These are phyloP conservation scores for Themeda triandra DNA, from an alignment of 176 grass and related monocot species.

Conservation along the genomic window DNA sequence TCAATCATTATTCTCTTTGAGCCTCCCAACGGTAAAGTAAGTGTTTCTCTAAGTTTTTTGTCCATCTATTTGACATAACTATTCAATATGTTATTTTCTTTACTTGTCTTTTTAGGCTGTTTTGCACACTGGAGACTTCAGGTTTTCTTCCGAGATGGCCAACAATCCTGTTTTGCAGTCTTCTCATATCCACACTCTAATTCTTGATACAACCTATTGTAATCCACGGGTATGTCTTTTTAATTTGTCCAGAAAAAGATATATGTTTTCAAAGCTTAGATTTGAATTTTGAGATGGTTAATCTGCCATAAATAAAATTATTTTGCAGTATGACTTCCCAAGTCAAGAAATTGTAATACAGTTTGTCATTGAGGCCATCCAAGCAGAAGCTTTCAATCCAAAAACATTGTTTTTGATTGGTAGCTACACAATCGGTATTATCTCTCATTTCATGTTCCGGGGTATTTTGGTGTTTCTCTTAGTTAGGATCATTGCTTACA, in stretches of 20 bases:
- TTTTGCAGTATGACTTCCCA: constrained; percentile 93
- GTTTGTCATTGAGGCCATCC: constrained; percentile 94
- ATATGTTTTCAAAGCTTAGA: constrained; percentile 5
- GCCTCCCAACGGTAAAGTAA: constrained; percentile 85
- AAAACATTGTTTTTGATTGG: constrained; percentile 95
- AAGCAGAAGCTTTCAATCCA: constrained; percentile 95
- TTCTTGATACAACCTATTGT: constrained; percentile 94
- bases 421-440: constrained; percentile 28
- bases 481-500: background rate
- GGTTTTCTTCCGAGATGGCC: constrained; percentile 77
- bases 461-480: constrained; percentile 7
- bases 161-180: constrained; percentile 61
- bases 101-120: constrained; percentile 58
- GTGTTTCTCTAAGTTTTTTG: constrained; percentile 17
- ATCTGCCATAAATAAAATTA: background rate
- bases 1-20: constrained; percentile 95
- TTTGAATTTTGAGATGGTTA: constrained; percentile 1
- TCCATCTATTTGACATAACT: background rate
- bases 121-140: constrained; percentile 91
- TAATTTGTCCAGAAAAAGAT: background rate
- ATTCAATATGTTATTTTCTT: constrained; percentile 16
- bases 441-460: background rate
- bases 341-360: constrained; percentile 85
- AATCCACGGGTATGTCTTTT: constrained; percentile 66
- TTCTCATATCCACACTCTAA: constrained; percentile 72